Evolutionary conservation across 176 grass and related monocot genomes (phyloP), one percentile per base, ranked within the genome.

Genomic region (Oryza coarctata): DNA sequence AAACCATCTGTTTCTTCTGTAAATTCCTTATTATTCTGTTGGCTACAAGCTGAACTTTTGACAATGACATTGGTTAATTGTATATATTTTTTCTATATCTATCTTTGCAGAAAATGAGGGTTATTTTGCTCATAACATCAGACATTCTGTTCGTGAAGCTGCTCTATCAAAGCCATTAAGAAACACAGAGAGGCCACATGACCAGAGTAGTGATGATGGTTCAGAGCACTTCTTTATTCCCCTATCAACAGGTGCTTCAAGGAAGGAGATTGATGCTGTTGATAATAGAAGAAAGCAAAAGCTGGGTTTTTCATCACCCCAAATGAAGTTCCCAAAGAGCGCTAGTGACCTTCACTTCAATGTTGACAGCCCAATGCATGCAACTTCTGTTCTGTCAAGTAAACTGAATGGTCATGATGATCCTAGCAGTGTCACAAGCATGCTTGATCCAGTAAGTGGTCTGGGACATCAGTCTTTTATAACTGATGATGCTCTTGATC

Each of bases 181-280:
- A 71, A 94, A 82, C 71, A 47, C 80, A 62, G 89, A 90, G 85
- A 83, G 76, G 60, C 67, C 81, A 77, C 77, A 88, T 35, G 89
- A 92, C 55, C 90, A 86, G 79, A 87, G 67, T 80, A 84, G 70
- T 33, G 91, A 88, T 50, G 89, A 99, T 74, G 85, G 75, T 71
- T 91, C 97, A 32, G 84, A 93, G 77, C 92, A 99, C 77, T 99
- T 96, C 78, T 99, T 96, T 81, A 90, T 94, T 80, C 91, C 97
- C 3, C 20, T 96, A 3, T 88, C 89, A 47, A 73, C 89, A 79
- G 71, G 60, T 75, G 58, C 62, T 74, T 66, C 91, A 62, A 84
- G 65, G 71, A 91, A 92, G 50, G 91, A 91, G 72, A 68, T 91
- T 64, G 85, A 85, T 91, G 75, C 80, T 6, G 61, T 67, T 29